Evolutionary conservation across 2,329 filamentous ascomycete genomes (phyloP).

Genomic region (Pseudovirgaria hyperparasitica): DNA sequence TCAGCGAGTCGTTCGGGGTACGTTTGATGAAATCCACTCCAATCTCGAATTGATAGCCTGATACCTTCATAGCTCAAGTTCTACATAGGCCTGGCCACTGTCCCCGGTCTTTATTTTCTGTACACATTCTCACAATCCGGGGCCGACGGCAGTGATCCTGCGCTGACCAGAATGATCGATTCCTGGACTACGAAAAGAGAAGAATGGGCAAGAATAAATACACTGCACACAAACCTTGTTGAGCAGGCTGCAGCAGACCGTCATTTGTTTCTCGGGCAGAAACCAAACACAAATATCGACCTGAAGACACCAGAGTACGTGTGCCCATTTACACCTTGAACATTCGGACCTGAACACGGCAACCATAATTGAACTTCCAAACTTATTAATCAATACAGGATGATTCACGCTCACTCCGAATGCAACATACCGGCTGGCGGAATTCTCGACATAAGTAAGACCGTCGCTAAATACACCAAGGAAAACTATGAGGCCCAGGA

Average conservation of each 20-base stretch:
- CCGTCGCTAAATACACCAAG: slow-evolving; percentile 51
- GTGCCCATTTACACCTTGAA: not conserved
- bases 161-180: slow-evolving; percentile 39
- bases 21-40: slow-evolving; percentile 15
- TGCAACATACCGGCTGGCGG: slow-evolving; percentile 53
- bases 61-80: slow-evolving; percentile 16
- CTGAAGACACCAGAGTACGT: slow-evolving; percentile 55
- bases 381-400: slow-evolving; percentile 27
- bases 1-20: slow-evolving; percentile 39
- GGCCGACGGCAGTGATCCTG: slow-evolving; percentile 26
- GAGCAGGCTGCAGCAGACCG: slow-evolving; percentile 52
- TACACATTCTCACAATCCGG: slow-evolving; percentile 32
- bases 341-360: not conserved
- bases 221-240: slow-evolving; percentile 45
- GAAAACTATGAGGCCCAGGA: slow-evolving; percentile 44
- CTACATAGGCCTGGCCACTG: slow-evolving; percentile 31
- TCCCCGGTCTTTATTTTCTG: slow-evolving; percentile 32
- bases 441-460: slow-evolving; percentile 42
- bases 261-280: slow-evolving; percentile 42
- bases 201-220: slow-evolving; percentile 42
- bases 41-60: slow-evolving; percentile 5
- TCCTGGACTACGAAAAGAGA: slow-evolving; percentile 42
- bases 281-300: slow-evolving; percentile 36
- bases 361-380: slow-evolving; percentile 1
- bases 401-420: slow-evolving; percentile 49